phyloP scores from a whole-genome alignment of 306 rosid genomes.

The Corylus americana region DNA sequence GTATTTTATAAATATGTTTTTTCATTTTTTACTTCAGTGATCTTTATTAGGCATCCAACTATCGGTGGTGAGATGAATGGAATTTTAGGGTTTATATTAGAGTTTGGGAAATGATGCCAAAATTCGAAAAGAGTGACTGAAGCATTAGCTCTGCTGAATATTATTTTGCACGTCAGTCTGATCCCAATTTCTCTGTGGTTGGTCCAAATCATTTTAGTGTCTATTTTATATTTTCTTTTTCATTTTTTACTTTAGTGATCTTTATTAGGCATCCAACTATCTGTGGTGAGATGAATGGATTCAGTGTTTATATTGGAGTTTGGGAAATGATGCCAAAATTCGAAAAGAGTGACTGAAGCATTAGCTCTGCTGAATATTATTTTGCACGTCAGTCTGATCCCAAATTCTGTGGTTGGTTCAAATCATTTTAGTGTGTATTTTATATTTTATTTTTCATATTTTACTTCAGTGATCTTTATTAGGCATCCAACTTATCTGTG shows the following conservation, averaged over 20 bases:
- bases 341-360: background rate
- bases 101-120: slow-evolving; percentile 16
- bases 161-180: slow-evolving; percentile 40
- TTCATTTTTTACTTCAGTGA: too few relatives aligned
- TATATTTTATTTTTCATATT: too few relatives aligned
- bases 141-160: slow-evolving; percentile 24
- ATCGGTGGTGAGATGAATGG: background rate
- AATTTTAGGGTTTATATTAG: background rate
- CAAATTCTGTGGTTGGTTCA: background rate
- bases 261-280: too few relatives aligned
- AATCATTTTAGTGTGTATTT: too few relatives aligned
- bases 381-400: slow-evolving; percentile 42
- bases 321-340: slow-evolving; percentile 35
- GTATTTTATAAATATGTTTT: too few relatives aligned
- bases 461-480: too few relatives aligned
- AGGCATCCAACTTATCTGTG: background rate
- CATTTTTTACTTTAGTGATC: too few relatives aligned
- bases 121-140: background rate
- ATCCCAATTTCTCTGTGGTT: background rate
- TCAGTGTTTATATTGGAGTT: background rate
- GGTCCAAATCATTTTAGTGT: too few relatives aligned
- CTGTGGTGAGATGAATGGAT: background rate
- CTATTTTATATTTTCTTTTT: too few relatives aligned
- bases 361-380: slow-evolving; percentile 22
- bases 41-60: background rate